Base-by-base conservation (phyloP, 225 moss, liverwort and hornwort genomes). In the Rhytidiadelphus loreus region DNA sequence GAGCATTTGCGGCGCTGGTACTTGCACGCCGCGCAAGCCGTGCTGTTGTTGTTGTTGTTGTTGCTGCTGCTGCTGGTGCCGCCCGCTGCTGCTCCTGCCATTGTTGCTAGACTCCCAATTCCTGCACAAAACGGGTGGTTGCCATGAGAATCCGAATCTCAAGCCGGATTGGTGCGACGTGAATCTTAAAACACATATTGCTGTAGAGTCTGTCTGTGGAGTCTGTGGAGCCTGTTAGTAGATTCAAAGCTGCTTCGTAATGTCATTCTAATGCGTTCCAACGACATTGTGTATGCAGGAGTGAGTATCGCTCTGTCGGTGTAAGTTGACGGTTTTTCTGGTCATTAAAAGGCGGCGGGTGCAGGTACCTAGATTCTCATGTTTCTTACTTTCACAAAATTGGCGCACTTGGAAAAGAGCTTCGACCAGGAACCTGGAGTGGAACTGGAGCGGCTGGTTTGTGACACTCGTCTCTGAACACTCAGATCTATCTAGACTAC, bases 1-100 rank as follows among this genome's bases (percentile, higher is more conserved):
- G 95, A 89, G 92, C 95, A 95, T 64, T 95, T 95, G 33, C 95
- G 85, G 30, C 95, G 89, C 70, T 94, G 92, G 79, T 92, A 93
- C 89, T 93, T 94, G 90, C 95, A 95, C 25, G 95, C 95, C 84
- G 95, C 95, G 60, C 95, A 95, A 48, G 95, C 94, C 28, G 93
- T 91, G 86, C 89, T 93, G 25, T 61, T 68, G 65, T 8, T 89
- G 66, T 78, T 66, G 56, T 5, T 78, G 63, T 4, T 78, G 43
- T 4, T 66, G 65, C 18, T 37, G 16, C 5, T 59, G 39, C 15
- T 48, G 50, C 2, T 78, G 79, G 10, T 28, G 79, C 6, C 18
- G n/a, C 58, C 80, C 20, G 43, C 83, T 20, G 52, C 55, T 79
- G 76, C 77, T 50, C 48, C 72, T 80, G 85, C 52, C 71, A 68